Conservation (phyloP, 192 early-diverging fungal genomes). For the Backusella tuberculispora region DNA sequence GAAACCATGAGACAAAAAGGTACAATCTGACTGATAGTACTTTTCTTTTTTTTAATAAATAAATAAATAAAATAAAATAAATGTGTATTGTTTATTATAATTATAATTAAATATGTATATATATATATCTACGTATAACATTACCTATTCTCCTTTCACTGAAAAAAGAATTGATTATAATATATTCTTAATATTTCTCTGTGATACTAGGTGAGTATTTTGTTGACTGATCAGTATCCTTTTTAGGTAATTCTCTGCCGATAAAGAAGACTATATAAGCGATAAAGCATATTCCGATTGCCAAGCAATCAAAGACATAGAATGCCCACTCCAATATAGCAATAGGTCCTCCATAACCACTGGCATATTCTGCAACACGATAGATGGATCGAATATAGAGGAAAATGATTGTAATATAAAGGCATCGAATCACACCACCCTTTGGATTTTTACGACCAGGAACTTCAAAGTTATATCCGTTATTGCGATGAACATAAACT, state of each 20-base stretch:
- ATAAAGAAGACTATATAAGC: not conserved
- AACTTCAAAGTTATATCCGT: not conserved
- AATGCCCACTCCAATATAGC: constrained; percentile 8
- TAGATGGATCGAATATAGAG: constrained; percentile 13
- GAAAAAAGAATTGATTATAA: not conserved
- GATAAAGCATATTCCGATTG: not conserved
- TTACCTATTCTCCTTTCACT: not conserved
- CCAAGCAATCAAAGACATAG: constrained; percentile 10
- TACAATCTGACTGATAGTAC: not conserved
- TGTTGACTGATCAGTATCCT: not conserved
- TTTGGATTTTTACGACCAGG: not conserved
- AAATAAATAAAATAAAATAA: not conserved
- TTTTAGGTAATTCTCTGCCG: not conserved
- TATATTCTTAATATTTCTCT: not conserved
- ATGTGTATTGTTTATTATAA: not conserved
- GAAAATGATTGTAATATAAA: constrained; percentile 5
- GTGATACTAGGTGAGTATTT: constrained; percentile 6
- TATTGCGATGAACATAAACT: constrained; percentile 9
- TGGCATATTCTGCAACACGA: constrained; percentile 19
- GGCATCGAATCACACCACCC: not conserved
- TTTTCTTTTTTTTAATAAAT: not conserved
- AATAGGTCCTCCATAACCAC: not conserved
- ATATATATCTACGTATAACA: not conserved
- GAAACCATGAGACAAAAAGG: not conserved
- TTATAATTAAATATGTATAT: not conserved